Evolutionary conservation across 2,329 filamentous ascomycete genomes (phyloP), one percentile per base, ranked within the genome.

Genomic region (Fusarium multiceps): DNA sequence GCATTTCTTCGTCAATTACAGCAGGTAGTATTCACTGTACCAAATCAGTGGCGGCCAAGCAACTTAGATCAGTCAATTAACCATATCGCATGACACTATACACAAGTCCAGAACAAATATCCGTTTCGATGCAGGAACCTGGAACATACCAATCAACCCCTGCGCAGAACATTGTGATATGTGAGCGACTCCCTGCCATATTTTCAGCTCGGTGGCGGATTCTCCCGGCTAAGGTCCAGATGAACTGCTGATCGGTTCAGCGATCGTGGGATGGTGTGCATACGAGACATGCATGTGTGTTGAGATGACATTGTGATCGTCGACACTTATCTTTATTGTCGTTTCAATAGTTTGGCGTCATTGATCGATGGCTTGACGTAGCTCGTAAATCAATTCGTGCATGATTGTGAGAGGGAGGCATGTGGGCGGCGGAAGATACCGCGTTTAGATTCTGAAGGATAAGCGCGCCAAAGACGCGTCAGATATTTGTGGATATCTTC

Each of bases 261-360:
- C 34, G 34, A 37, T 37, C 34, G 14, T 21, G 10, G 6, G 37
- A 37, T 43, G 20, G 41, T 28, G 18, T 53, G 49, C 49, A 53
- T 42, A 28, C 21, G 10, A 53, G 49, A 53, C 49, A 53, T 53
- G n/a, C 49, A 53, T 42, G 16, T 9, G 14, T 28, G 3, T 7
- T 18, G 7, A 28, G 32, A 41, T 28, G 7, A 21, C 18, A 51
- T 16, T 21, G 5, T 3, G 21, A 51, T 51, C 32, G 18, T 21
- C 13, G 3, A 4, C 6, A 13, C 1, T 12, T 18, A 16, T 8
- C 12, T n/a, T 1, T 25, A 11, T 11, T 4, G 27, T 18, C 8
- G 7, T 2, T 27, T 27, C 9, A 3, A 4, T 20, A 9, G 34
- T 11, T 12, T 4, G 13, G 6, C n/a, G 18, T 27, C n/a, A 10